Conservation (phyloP, 371 early-diverging fungal species). For the Lichtheimia corymbifera region DNA sequence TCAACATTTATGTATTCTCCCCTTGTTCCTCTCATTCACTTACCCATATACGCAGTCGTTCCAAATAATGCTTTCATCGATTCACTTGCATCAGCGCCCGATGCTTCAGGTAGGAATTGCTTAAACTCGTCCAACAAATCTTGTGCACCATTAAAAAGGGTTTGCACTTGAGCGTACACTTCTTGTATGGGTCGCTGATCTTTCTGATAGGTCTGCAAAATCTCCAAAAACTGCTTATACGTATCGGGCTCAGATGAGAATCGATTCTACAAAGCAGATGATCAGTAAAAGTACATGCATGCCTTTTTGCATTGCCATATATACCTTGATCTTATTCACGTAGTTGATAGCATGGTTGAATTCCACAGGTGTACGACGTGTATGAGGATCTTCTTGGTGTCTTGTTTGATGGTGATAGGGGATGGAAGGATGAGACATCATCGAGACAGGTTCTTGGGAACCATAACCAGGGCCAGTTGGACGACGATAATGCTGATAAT, state of each 20-base stretch:
- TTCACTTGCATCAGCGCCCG: conserved; percentile 17
- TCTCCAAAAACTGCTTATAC: conserved; percentile 92
- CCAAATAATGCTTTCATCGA: conserved; percentile 19
- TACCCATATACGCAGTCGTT: background rate
- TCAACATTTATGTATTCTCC: background rate
- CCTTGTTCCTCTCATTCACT: background rate
- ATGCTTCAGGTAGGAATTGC: conserved; percentile 84
- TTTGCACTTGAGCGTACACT: conserved; percentile 82
- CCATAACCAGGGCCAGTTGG: background rate
- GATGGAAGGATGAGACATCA: background rate
- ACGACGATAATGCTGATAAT: conserved; percentile 12
- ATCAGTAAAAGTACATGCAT: background rate
- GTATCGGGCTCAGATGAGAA: conserved; percentile 85
- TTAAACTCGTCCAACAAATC: conserved; percentile 94
- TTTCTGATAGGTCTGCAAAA: conserved; percentile 89
- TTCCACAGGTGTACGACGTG: conserved; percentile 69
- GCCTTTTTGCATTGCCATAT: background rate
- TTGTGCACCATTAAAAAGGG: conserved; percentile 75
- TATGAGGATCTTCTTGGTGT: conserved; percentile 20
- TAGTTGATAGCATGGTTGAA: conserved; percentile 97
- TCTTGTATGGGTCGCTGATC: conserved; percentile 90
- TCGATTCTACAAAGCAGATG: conserved; percentile 60
- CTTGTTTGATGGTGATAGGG: conserved; percentile 6
- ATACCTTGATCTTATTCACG: conserved; percentile 93
- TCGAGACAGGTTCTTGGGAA: background rate